A percentile compares a stretch with the other conserved stretches of the same genome.
Conservation (phyloP, 73 alveolate genomes). For the Tetrahymena borealis region DNA sequence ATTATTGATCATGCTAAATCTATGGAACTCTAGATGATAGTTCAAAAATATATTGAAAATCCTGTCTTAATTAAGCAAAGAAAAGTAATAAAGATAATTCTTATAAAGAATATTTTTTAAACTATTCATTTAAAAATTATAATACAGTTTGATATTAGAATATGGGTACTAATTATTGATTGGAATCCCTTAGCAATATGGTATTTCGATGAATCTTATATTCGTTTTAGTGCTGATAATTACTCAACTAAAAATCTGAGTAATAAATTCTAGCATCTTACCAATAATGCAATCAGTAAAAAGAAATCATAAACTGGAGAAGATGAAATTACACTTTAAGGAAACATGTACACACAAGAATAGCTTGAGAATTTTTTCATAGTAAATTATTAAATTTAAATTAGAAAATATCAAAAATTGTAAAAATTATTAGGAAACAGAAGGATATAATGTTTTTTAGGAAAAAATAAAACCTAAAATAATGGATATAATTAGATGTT, state of each 20-base stretch:
- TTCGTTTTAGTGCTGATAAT: conserved; percentile 93
- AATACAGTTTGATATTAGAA: conserved; percentile 77
- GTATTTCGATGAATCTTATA: conserved; percentile 88
- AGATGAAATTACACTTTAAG: conserved; percentile 70
- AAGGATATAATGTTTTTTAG: conserved; percentile 78
- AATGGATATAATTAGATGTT: conserved; percentile 68
- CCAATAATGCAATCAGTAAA: conserved; percentile 93
- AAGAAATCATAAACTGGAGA: conserved; percentile 62
- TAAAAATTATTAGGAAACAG: conserved; percentile 22
- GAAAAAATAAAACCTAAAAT: conserved; percentile 75
- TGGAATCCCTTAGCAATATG: conserved; percentile 92
- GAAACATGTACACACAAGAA: conserved; percentile 95
- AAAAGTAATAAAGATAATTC: conserved; percentile 54
- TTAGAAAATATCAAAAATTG: background rate
- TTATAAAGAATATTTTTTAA: background rate
- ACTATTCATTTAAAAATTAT: background rate
- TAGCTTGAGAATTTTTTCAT: conserved; percentile 66
- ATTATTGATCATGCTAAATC: conserved; percentile 26
- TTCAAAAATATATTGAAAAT: conserved; percentile 79
- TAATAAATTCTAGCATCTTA: conserved; percentile 86
- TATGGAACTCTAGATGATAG: conserved; percentile 58
- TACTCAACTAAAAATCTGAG: conserved; percentile 77
- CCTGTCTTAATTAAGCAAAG: conserved; percentile 61
- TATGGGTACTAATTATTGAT: conserved; percentile 94
- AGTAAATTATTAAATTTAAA: background rate